Conservation (phyloP, 1,284 basidiomycete genomes). For the Puccinia polysora region DNA sequence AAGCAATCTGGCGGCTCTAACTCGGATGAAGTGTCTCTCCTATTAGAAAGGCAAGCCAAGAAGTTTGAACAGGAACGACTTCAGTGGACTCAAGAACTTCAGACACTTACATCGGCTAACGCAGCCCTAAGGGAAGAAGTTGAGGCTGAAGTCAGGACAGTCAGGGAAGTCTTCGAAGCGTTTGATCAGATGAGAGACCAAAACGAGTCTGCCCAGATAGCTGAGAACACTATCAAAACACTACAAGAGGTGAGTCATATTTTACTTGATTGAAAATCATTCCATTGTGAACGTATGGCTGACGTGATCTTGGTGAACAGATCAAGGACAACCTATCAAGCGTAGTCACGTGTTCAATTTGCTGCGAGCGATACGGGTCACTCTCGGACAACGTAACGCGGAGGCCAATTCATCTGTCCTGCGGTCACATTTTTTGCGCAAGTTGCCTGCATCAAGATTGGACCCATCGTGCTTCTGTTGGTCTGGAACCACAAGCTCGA, state of each 20-base stretch:
- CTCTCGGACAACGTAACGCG: constrained; percentile 15
- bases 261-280: neutral
- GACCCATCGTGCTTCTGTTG: neutral
- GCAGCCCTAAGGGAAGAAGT: constrained; percentile 14
- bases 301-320: neutral
- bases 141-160: constrained; percentile 25
- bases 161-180: constrained; percentile 10
- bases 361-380: constrained; percentile 36
- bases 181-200: neutral
- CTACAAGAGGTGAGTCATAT: constrained; percentile 16
- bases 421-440: constrained; percentile 41
- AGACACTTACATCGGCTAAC: neutral
- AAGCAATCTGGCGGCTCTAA: neutral
- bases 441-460: constrained; percentile 32
- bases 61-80: constrained; percentile 8
- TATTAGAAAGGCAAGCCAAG: constrained; percentile 9
- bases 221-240: constrained; percentile 1
- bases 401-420: constrained; percentile 38
- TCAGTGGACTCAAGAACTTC: constrained; percentile 3
- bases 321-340: constrained; percentile 32
- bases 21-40: neutral
- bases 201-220: neutral
- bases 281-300: neutral
- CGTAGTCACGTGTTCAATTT: constrained; percentile 37
- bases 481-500: neutral